Evolutionary conservation across 225 moss, liverwort and hornwort genomes (phyloP).

Genomic region (Bryum argenteum): DNA sequence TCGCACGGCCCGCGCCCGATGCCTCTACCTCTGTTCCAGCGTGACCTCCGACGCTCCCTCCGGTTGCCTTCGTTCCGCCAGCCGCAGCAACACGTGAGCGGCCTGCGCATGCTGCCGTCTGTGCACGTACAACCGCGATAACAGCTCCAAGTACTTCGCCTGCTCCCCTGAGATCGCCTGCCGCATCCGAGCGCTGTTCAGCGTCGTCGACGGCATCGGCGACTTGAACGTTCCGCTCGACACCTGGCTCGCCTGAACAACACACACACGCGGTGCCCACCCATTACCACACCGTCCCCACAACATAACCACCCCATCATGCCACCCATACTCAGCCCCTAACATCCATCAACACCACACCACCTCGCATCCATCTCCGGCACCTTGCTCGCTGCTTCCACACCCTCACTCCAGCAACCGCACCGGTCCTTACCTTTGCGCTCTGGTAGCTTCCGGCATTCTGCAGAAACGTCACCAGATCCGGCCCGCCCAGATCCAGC

Average conservation of each 20-base stretch:
- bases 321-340: not conserved
- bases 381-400: not conserved
- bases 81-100: constrained; percentile 91
- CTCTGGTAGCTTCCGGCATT: constrained; percentile 83
- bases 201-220: constrained; percentile 62
- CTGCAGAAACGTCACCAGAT: constrained; percentile 89
- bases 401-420: not conserved
- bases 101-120: constrained; percentile 96
- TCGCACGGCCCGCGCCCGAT: not conserved
- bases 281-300: constrained; percentile 14
- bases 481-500: constrained; percentile 85
- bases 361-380: not conserved
- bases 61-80: constrained; percentile 87
- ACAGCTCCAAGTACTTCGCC: constrained; percentile 86
- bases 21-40: constrained; percentile 77
- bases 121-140: constrained; percentile 87
- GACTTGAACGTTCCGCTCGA: constrained; percentile 56
- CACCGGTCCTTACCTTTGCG: constrained; percentile 46
- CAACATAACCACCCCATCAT: not conserved
- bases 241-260: constrained; percentile 69
- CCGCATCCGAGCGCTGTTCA: constrained; percentile 63
- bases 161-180: constrained; percentile 91
- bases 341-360: not conserved
- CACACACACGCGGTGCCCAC: not conserved
- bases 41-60: constrained; percentile 60